Percentiles rank a stretch among this genome's conserved stretches.
phyloP scores from a whole-genome alignment of 108 stramenopile species.

The Discostella pseudostelligera region DNA sequence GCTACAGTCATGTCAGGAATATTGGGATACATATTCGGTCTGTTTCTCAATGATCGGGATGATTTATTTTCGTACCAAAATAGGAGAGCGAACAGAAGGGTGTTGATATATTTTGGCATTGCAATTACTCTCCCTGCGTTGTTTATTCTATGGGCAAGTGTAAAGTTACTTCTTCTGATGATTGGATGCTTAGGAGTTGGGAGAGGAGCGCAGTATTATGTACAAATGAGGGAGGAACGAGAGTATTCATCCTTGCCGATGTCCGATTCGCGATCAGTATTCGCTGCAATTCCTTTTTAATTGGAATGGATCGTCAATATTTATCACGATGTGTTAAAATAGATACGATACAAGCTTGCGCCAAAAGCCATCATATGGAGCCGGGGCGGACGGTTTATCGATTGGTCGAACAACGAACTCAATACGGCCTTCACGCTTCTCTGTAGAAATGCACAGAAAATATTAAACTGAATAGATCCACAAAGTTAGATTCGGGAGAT shows the following conservation, averaged over 20 bases:
- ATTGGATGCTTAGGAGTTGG: conserved; percentile 12
- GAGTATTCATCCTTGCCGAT: conserved; percentile 15
- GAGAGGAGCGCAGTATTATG: conserved; percentile 22
- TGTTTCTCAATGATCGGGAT: conserved; percentile 28
- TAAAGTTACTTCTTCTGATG: conserved; percentile 18
- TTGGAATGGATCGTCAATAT: too few species aligned
- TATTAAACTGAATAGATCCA: too few species aligned
- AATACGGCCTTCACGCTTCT: too few species aligned
- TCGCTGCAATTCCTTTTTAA: conserved; percentile 33
- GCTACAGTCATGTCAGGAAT: conserved; percentile 6
- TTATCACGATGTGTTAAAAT: too few species aligned
- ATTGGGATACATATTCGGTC: conserved; percentile 23
- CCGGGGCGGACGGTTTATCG: too few species aligned
- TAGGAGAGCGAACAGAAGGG: conserved; percentile 17
- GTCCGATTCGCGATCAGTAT: conserved; percentile 19
- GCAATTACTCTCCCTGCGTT: conserved; percentile 25
- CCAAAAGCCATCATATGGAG: too few species aligned
- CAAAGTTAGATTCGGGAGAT: too few species aligned
- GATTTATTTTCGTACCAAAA: conserved; percentile 19
- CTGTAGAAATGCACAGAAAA: too few species aligned
- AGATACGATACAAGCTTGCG: too few species aligned
- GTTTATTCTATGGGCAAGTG: conserved; percentile 23
- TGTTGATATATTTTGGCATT: conserved; percentile 15
- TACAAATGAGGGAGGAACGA: conserved; percentile 15
- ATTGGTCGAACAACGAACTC: too few species aligned